These are phyloP conservation scores for Ophiostoma angusticollis DNA, from an alignment of 2,329 filamentous ascomycete species.

Conservation along the genomic window DNA sequence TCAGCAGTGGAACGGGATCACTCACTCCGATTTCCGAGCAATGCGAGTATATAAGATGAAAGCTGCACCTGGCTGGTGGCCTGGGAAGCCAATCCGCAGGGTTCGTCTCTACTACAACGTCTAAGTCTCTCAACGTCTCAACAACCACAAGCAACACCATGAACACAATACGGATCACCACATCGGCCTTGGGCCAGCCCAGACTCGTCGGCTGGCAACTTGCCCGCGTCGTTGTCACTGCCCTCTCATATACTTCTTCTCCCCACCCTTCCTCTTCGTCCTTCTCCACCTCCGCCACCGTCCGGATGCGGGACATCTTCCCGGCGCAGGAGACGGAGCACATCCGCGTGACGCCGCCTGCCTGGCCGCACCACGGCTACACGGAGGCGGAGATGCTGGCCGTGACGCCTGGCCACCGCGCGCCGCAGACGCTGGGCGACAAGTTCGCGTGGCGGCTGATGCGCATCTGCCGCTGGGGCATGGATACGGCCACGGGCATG, in stretches of 20 bases:
- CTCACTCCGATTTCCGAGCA: too few species aligned
- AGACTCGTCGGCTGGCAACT: slow-evolving; percentile 6
- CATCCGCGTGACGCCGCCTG: slow-evolving; percentile 49
- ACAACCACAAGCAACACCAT: slow-evolving; percentile 3
- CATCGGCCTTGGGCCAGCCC: slow-evolving; percentile 4
- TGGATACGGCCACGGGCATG: slow-evolving; percentile 69
- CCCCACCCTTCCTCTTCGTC: slow-evolving; percentile 4
- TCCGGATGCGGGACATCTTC: slow-evolving; percentile 46
- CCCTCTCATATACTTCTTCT: slow-evolving; percentile 1
- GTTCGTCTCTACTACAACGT: neutral
- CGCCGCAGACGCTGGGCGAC: slow-evolving; percentile 61
- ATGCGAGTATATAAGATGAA: too few species aligned
- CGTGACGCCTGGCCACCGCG: slow-evolving; percentile 64
- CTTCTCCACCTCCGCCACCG: slow-evolving; percentile 37
- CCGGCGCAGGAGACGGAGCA: slow-evolving; percentile 46
- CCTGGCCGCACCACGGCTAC: slow-evolving; percentile 63
- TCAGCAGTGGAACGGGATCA: too few species aligned
- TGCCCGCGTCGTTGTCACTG: slow-evolving; percentile 1
- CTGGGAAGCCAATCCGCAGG: too few species aligned
- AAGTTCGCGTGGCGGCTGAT: slow-evolving; percentile 66
- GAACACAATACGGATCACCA: slow-evolving; percentile 4
- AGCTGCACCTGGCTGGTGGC: too few species aligned
- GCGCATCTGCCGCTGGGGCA: slow-evolving; percentile 60
- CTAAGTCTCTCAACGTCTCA: neutral
- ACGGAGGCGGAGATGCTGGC: slow-evolving; percentile 65